phyloP scores from a whole-genome alignment of 176 grass and related monocot genomes.

The Poa pratensis region DNA sequence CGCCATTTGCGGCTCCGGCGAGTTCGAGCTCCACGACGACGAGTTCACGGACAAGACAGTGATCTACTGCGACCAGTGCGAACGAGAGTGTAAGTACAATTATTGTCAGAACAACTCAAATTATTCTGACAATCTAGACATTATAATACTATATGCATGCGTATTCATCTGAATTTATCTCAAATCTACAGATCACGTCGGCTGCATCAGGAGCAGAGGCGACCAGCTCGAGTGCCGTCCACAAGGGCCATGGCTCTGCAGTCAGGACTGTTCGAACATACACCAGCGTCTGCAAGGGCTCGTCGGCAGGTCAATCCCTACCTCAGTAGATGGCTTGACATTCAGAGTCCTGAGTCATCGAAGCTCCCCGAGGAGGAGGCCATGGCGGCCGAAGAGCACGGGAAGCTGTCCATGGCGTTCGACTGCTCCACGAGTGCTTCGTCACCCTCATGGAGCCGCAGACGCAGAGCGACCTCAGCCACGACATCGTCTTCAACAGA shows the following conservation, averaged over 20 bases:
- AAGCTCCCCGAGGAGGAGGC: constrained; percentile 6
- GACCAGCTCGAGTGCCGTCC: constrained; percentile 2
- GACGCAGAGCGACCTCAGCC: constrained; percentile 51
- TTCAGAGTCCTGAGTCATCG: constrained; percentile 47
- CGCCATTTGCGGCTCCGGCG: constrained; percentile 46
- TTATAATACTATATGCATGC: no score
- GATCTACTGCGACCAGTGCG: constrained; percentile 70
- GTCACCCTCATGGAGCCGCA: constrained; percentile 55
- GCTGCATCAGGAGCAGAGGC: constrained; percentile 39
- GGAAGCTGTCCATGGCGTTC: constrained; percentile 50
- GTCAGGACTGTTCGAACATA: constrained; percentile 32
- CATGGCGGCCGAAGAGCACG: constrained; percentile 48
- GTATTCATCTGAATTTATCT: neutral
- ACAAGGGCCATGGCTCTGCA: constrained; percentile 54
- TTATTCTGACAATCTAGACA: neutral
- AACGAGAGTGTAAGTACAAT: constrained; percentile 51
- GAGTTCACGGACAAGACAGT: constrained; percentile 37
- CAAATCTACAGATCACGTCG: constrained; percentile 52
- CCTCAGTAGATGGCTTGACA: constrained; percentile 22
- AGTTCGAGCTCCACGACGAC: constrained; percentile 14
- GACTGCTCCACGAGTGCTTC: constrained; percentile 80
- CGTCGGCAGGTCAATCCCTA: constrained; percentile 20
- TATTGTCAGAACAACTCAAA: neutral
- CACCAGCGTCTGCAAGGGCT: constrained; percentile 43
- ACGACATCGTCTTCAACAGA: constrained; percentile 65